Percentiles rank a stretch among this genome's conserved stretches.
Evolutionary conservation across 305 asterid species (phyloP).

Genomic region (Fraxinus albicans): DNA sequence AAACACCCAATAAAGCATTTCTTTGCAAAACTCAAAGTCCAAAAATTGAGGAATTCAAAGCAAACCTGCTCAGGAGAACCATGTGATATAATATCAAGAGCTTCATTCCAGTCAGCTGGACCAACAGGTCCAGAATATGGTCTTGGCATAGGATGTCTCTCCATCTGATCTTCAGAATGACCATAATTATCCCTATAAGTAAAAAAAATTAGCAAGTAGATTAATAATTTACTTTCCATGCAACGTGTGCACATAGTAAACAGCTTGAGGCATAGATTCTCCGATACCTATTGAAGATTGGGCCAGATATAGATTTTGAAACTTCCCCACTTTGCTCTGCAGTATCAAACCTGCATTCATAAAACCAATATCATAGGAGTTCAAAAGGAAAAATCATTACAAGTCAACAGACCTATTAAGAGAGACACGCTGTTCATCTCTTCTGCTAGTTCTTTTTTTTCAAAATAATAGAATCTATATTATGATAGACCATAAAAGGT

Average conservation of each 20-base stretch:
- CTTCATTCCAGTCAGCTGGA: conserved; percentile 93
- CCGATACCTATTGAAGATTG: conserved; percentile 63
- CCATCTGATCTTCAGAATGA: conserved; percentile 65
- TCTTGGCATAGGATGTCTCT: conserved; percentile 54
- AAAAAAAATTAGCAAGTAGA: conserved; percentile 6
- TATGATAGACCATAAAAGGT: neutral
- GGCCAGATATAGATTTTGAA: conserved; percentile 56
- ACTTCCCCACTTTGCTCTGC: conserved; percentile 98
- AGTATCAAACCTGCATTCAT: conserved; percentile 62
- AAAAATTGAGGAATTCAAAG: conserved; percentile 5
- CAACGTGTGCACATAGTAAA: neutral
- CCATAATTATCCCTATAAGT: conserved; percentile 65
- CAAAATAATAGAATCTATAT: neutral
- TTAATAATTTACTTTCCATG: neutral
- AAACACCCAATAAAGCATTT: neutral
- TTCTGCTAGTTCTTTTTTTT: neutral
- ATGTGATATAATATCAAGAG: conserved; percentile 71
- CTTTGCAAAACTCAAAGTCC: neutral
- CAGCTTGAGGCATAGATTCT: neutral
- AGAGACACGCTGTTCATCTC: neutral
- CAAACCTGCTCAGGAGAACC: conserved; percentile 98
- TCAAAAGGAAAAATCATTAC: conserved; percentile 10
- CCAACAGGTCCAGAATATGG: conserved; percentile 61
- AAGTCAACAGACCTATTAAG: neutral
- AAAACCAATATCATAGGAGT: conserved; percentile 16